These are phyloP conservation scores for Geotrichum klebahnii DNA, from an alignment of 1,139 yeast genomes.

Conservation along the genomic window DNA sequence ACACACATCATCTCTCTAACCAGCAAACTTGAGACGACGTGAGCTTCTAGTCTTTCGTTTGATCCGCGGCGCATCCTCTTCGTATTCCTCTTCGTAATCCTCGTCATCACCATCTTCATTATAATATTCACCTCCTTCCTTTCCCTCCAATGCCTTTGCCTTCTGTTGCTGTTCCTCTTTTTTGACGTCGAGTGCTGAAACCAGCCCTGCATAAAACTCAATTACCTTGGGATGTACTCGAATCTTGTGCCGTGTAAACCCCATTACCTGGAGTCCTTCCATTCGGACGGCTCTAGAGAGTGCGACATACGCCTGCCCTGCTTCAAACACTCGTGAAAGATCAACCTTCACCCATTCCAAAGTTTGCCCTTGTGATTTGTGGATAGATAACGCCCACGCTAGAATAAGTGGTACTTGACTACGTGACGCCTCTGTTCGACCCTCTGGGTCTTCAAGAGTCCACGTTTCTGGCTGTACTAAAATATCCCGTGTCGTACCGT, in stretches of 20 bases:
- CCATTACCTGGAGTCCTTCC: slow-evolving; percentile 70
- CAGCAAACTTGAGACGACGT: too few relatives aligned
- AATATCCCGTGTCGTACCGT: slow-evolving; percentile 67
- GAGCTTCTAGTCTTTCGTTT: too few relatives aligned
- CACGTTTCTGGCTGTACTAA: slow-evolving; percentile 73
- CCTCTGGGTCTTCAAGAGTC: slow-evolving; percentile 58
- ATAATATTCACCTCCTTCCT: background rate
- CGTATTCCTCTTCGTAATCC: too few relatives aligned
- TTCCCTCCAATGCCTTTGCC: background rate
- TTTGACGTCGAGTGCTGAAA: slow-evolving; percentile 19
- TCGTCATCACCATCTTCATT: too few relatives aligned
- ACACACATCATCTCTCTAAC: too few relatives aligned
- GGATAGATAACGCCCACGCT: slow-evolving; percentile 95
- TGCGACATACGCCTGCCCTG: slow-evolving; percentile 95
- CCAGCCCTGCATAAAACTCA: slow-evolving; percentile 47
- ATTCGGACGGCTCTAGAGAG: slow-evolving; percentile 79
- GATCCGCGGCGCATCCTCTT: too few relatives aligned
- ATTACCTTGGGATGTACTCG: slow-evolving; percentile 60
- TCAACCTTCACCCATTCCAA: slow-evolving; percentile 78
- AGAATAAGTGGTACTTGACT: slow-evolving; percentile 71
- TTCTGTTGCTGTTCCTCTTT: slow-evolving; percentile 1
- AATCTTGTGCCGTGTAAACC: slow-evolving; percentile 58
- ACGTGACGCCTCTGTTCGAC: slow-evolving; percentile 52
- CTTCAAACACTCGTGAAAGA: slow-evolving; percentile 70
- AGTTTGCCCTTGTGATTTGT: slow-evolving; percentile 95